phyloP scores from a whole-genome alignment of 768 basidiomycete genomes.

The Pleurotus citrinopileatus region DNA sequence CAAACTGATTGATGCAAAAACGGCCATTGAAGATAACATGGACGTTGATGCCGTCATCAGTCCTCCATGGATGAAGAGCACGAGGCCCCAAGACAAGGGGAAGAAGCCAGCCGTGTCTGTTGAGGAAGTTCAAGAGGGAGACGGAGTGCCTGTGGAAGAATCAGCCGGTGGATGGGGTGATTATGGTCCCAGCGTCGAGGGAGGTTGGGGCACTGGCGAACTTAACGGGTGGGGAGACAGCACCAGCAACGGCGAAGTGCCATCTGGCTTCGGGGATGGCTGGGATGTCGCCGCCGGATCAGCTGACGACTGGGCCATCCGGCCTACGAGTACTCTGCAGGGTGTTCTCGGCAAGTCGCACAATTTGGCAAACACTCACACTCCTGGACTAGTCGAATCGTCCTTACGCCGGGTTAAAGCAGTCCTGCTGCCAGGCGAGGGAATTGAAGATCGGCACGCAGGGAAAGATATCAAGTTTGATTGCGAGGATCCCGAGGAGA shows the following conservation, averaged over 20 bases:
- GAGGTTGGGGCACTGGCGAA: background rate
- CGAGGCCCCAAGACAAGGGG: background rate
- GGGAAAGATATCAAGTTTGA: background rate
- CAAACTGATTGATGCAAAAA: conserved; percentile 5
- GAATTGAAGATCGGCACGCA: background rate
- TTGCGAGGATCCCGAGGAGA: conserved; percentile 18
- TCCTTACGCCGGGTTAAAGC: conserved; percentile 49
- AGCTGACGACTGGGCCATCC: background rate
- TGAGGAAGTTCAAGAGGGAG: background rate
- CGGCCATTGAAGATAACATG: conserved; percentile 22
- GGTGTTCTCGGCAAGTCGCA: background rate
- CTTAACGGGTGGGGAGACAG: conserved; percentile 12
- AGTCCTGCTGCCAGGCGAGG: conserved; percentile 30
- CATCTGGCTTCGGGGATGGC: background rate
- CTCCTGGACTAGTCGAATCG: conserved; percentile 52
- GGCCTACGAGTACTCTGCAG: background rate
- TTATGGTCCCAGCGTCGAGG: no score
- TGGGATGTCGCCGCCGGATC: background rate
- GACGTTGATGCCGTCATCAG: conserved; percentile 22
- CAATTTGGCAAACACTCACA: conserved; percentile 33
- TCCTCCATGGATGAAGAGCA: conserved; percentile 13
- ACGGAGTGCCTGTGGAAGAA: conserved; percentile 11
- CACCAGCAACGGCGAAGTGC: no score
- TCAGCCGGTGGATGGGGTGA: conserved; percentile 15
- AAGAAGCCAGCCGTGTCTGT: background rate